Conservation (phyloP, 1,284 basidiomycete species). For the Cryptococcus deneoformans region DNA sequence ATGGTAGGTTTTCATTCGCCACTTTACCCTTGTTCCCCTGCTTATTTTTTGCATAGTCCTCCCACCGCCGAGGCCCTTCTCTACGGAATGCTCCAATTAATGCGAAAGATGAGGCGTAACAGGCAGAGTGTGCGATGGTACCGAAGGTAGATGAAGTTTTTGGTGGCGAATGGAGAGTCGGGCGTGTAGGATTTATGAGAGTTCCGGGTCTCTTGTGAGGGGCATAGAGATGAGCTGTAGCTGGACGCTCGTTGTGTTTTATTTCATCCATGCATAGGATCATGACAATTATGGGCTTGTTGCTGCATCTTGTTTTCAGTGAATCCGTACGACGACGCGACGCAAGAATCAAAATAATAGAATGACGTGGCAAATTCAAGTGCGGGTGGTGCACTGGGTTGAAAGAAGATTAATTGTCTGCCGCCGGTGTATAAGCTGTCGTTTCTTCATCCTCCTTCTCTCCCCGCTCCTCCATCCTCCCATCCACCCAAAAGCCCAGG, state of each 20-base stretch:
- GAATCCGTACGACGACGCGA: too few relatives aligned
- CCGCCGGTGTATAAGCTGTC: too few relatives aligned
- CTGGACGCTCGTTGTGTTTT: neutral
- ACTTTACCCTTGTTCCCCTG: neutral
- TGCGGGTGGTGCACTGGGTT: neutral
- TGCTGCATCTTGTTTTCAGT: neutral
- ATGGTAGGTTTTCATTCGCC: constrained; percentile 62
- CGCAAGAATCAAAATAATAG: too few relatives aligned
- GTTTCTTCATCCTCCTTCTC: too few relatives aligned
- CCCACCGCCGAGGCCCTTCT: constrained; percentile 83
- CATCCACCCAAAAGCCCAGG: neutral
- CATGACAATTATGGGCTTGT: too few relatives aligned
- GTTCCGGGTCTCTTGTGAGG: neutral
- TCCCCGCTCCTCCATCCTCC: neutral
- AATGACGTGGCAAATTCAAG: constrained; percentile 1
- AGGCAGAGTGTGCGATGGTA: constrained; percentile 90
- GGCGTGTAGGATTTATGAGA: neutral
- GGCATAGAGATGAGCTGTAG: neutral
- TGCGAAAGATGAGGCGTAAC: constrained; percentile 93
- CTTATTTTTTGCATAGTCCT: constrained; percentile 43
- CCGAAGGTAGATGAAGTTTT: constrained; percentile 36
- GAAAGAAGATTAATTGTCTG: neutral
- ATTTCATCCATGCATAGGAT: constrained; percentile 1
- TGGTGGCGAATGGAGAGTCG: neutral
- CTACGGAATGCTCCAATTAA: constrained; percentile 92